phyloP scores from a whole-genome alignment of 2,329 filamentous ascomycete genomes.

The Xenoacremonium recifei region DNA sequence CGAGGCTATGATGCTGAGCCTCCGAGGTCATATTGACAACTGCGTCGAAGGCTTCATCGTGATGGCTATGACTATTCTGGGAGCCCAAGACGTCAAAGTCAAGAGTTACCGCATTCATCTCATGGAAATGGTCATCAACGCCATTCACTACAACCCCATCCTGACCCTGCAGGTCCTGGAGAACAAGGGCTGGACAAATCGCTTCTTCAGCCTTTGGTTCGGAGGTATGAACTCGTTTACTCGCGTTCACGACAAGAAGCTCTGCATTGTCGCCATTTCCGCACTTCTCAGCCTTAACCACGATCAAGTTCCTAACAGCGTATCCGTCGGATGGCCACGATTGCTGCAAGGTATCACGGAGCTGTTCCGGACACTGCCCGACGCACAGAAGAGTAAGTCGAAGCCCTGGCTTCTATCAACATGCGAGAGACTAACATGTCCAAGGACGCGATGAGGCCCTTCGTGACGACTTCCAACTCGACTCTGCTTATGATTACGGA shows the following conservation, averaged over 20 bases:
- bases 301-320: slow-evolving; percentile 83
- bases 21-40: slow-evolving; percentile 83
- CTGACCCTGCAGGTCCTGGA: slow-evolving; percentile 87
- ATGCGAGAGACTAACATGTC: slow-evolving; percentile 18
- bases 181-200: slow-evolving; percentile 90
- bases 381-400: slow-evolving; percentile 75
- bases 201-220: slow-evolving; percentile 99
- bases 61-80: slow-evolving; percentile 82
- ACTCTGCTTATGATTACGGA: slow-evolving; percentile 61
- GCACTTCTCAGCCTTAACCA: slow-evolving; percentile 76
- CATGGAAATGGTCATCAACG: slow-evolving; percentile 99
- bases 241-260: slow-evolving; percentile 96
- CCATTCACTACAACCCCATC: slow-evolving; percentile 93
- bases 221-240: slow-evolving; percentile 91
- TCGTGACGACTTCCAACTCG: slow-evolving; percentile 78
- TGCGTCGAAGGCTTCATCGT: slow-evolving; percentile 86
- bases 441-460: slow-evolving; percentile 86
- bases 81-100: slow-evolving; percentile 73
- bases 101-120: slow-evolving; percentile 94
- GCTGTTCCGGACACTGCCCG: slow-evolving; percentile 87
- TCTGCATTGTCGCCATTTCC: slow-evolving; percentile 92
- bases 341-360: slow-evolving; percentile 84
- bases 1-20: slow-evolving; percentile 94
- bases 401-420: too few species aligned
- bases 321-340: slow-evolving; percentile 93